Percentiles rank a stretch among this genome's conserved stretches.
phyloP scores from a whole-genome alignment of 1,284 basidiomycete species.

The Microbotryum silenes-acaulis region DNA sequence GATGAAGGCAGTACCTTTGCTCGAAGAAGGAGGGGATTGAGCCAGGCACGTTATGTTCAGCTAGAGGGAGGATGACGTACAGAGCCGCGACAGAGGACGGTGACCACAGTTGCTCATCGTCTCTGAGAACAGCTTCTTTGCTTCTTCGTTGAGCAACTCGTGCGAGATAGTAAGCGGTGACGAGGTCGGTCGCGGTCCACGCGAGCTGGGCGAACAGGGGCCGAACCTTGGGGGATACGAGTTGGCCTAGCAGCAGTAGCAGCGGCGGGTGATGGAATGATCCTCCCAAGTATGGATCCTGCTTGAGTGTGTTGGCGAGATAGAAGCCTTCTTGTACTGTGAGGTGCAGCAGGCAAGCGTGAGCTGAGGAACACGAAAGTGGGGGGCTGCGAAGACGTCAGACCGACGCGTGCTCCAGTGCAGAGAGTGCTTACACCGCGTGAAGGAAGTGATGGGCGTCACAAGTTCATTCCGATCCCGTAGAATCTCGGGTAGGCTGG shows the following conservation, averaged over 20 bases:
- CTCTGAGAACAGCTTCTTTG: constrained; percentile 1
- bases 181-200: constrained; percentile 63
- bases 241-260: constrained; percentile 9
- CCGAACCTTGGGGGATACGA: constrained; percentile 24
- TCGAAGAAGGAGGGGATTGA: background rate
- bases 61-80: constrained; percentile 47
- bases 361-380: too few species aligned
- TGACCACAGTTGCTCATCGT: constrained; percentile 44
- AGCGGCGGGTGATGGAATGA: constrained; percentile 65
- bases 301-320: constrained; percentile 54
- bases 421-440: constrained; percentile 41
- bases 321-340: constrained; percentile 80
- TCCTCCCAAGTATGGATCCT: constrained; percentile 78
- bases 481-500: background rate
- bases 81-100: constrained; percentile 56
- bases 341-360: constrained; percentile 1
- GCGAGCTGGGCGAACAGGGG: constrained; percentile 61
- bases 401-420: constrained; percentile 43
- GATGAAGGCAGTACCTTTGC: constrained; percentile 74
- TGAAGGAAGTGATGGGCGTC: constrained; percentile 70
- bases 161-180: constrained; percentile 59
- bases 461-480: constrained; percentile 51
- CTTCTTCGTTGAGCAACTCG: constrained; percentile 47
- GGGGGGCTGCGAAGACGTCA: constrained; percentile 35
- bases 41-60: constrained; percentile 2